A percentile compares a stretch with the other conserved stretches of the same genome.
Conservation (phyloP, 2,329 filamentous ascomycete genomes). For the Fusarium burgessii region DNA sequence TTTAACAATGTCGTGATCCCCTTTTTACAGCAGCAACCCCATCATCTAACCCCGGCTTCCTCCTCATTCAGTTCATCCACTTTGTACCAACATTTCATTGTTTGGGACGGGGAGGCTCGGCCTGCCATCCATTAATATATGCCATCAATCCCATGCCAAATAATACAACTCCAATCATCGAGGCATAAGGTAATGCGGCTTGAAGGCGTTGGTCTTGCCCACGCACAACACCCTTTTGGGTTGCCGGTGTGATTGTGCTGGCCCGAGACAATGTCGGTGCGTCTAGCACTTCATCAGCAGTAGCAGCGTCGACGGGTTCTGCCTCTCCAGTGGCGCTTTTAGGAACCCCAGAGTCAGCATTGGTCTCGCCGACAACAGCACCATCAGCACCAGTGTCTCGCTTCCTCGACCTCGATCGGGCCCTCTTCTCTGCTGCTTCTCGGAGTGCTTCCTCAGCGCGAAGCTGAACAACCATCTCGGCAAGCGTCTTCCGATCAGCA, state of each 20-base stretch:
- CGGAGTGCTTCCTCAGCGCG: constrained; percentile 72
- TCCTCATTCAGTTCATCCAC: constrained; percentile 35
- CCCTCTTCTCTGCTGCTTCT: constrained; percentile 57
- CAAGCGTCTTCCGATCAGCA: constrained; percentile 77
- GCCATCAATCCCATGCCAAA: constrained; percentile 88
- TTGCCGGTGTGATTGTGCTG: constrained; percentile 62
- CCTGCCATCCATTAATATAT: constrained; percentile 85
- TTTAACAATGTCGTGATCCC: constrained; percentile 41
- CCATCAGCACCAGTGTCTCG: constrained; percentile 44
- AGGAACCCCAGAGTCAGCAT: constrained; percentile 35
- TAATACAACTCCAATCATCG: constrained; percentile 84
- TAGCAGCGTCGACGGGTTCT: constrained; percentile 34
- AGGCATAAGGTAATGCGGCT: constrained; percentile 78
- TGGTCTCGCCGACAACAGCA: constrained; percentile 31
- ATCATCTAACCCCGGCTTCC: constrained; percentile 17
- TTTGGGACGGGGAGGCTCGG: constrained; percentile 50
- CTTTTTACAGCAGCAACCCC: constrained; percentile 12
- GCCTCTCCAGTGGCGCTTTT: constrained; percentile 31
- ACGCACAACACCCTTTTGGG: constrained; percentile 55
- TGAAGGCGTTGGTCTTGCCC: constrained; percentile 59
- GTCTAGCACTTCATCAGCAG: constrained; percentile 53
- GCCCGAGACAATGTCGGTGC: constrained; percentile 60
- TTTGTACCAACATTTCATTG: constrained; percentile 44
- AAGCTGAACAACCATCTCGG: constrained; percentile 89
- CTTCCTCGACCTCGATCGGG: constrained; percentile 53